phyloP scores from a whole-genome alignment of 352 stramenopile species.

The Stephanocyclus meneghinianus region DNA sequence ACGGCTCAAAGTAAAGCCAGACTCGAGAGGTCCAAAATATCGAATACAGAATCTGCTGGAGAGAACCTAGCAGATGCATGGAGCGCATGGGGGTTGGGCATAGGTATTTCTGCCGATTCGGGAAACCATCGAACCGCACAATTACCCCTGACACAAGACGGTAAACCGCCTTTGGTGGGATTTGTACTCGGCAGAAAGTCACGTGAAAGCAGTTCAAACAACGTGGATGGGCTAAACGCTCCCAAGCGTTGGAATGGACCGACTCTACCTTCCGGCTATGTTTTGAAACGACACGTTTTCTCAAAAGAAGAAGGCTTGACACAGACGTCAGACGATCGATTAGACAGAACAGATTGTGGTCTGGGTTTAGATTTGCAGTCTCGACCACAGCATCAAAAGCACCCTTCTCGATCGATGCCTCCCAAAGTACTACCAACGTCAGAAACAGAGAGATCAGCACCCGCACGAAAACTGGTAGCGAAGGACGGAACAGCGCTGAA shows the following conservation, averaged over 20 bases:
- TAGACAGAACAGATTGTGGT: conserved; percentile 29
- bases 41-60: neutral
- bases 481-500: conserved; percentile 34
- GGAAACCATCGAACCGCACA: neutral
- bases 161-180: conserved; percentile 56
- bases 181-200: conserved; percentile 59
- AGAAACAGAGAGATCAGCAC: neutral
- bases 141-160: conserved; percentile 36
- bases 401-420: neutral
- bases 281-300: conserved; percentile 65
- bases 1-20: neutral
- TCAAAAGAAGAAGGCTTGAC: conserved; percentile 38
- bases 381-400: neutral
- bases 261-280: conserved; percentile 61
- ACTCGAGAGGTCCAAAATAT: neutral
- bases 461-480: conserved; percentile 11
- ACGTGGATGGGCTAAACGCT: conserved; percentile 9
- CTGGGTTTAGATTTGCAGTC: conserved; percentile 30
- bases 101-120: neutral
- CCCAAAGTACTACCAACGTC: neutral
- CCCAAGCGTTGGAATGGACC: conserved; percentile 59
- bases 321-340: conserved; percentile 22
- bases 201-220: conserved; percentile 1
- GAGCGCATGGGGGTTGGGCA: conserved; percentile 43
- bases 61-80: conserved; percentile 43